Conservation (phyloP, 2,329 filamentous ascomycete genomes). For the Incumbomyces lentus region DNA sequence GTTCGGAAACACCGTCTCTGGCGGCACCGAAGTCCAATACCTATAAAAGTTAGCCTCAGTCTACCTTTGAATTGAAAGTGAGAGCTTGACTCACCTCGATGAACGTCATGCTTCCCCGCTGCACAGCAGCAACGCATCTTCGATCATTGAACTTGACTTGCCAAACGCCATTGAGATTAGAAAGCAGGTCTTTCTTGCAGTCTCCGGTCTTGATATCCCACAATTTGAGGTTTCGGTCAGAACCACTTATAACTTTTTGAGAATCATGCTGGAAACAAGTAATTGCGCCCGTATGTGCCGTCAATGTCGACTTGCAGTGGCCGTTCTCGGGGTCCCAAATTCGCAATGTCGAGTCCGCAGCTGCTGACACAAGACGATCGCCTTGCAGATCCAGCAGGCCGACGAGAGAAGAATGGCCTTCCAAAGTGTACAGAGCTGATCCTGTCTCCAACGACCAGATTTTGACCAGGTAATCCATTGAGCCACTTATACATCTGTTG, state of each 20-base stretch:
- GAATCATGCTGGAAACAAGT: constrained; percentile 98
- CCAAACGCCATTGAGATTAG: constrained; percentile 93
- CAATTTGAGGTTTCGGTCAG: constrained; percentile 94
- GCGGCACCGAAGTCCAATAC: constrained; percentile 95
- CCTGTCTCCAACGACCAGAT: constrained; percentile 93
- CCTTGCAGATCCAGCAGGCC: constrained; percentile 82
- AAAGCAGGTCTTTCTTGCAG: constrained; percentile 84
- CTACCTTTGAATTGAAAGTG: not conserved
- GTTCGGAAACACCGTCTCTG: constrained; percentile 70
- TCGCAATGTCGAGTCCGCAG: constrained; percentile 84
- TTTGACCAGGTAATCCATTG: constrained; percentile 96
- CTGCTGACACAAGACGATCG: constrained; percentile 84
- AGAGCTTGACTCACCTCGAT: constrained; percentile 60
- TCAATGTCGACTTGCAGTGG: constrained; percentile 78
- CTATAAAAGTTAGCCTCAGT: constrained; percentile 37
- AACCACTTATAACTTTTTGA: constrained; percentile 91
- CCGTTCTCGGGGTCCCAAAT: constrained; percentile 96
- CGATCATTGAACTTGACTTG: constrained; percentile 96
- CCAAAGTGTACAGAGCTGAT: constrained; percentile 73
- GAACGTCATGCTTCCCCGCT: constrained; percentile 83
- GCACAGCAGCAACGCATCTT: constrained; percentile 89
- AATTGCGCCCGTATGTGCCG: constrained; percentile 90
- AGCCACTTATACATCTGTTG: constrained; percentile 92
- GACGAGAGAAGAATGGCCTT: constrained; percentile 86
- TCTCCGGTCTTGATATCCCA: constrained; percentile 92